Base-by-base conservation (phyloP, 345 rosid species). In the Salix caprea region DNA sequence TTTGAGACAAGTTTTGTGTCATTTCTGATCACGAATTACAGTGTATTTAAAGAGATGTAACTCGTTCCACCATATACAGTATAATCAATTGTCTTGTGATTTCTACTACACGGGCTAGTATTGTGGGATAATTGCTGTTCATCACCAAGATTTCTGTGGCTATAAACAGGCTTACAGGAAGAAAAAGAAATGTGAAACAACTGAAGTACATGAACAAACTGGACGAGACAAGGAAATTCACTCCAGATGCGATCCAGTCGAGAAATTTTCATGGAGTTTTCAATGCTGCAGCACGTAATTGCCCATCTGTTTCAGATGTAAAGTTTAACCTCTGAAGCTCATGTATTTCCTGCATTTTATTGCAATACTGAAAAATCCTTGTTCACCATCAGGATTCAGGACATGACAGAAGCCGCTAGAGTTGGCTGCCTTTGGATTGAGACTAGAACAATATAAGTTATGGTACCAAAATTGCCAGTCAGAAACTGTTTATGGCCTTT, bases 321-420 rank as follows among this genome's bases (percentile, higher is more conserved):
- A 16, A 60, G 50, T 37, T 65, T 48, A 18, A 8, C 19, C 23
- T 9, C 23, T 42, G 21, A 40, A 66, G 67, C 32, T 69, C 13
- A 32, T 26, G 44, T 70, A 24, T 69, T 19, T 44, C 46, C 40
- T n/a, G 58, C 28, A 24, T n/a, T 58, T 60, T 5, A 32, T 69
- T 65, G 82, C 78, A 84, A 69, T 26, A 60, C 67, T 40, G 28
- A 39, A 37, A 78, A 40, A 69, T 39, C 56, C 70, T 77, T 62
- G 65, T 78, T 65, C 72, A 37, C 80, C 62, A 56, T 23, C 68
- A 42, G 39, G 7, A 60, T 15, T 15, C 58, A 52, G 58, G 58
- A 19, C 58, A 52, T 54, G 81, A 74, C 70, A 82, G 81, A 39
- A 70, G 71, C 70, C 60, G 67, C 48, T 16, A 61, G 61, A 24